Base-by-base conservation (phyloP, 1,284 basidiomycete species). In the Leucoagaricus sp. region DNA sequence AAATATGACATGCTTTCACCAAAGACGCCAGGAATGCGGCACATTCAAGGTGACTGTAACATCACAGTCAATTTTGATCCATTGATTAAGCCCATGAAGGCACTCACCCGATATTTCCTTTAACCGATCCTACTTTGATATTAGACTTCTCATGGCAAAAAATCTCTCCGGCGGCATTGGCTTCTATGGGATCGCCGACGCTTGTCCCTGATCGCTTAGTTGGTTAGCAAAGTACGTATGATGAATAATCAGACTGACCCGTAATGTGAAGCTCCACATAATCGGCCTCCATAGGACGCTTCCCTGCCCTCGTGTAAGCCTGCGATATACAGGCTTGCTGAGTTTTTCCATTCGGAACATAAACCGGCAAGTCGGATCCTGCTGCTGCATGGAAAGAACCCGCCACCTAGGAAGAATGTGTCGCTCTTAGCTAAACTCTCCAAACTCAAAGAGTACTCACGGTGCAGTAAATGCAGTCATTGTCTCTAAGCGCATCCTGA, bases 221-320 rank as follows among this genome's bases (percentile, higher is more conserved):
- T 19, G 33, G 12, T 42, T 31, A 31, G 28, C 56, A 31, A 53
- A 53, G 13, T 21, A 41, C 29, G 8, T 26, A 9, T 25, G 25
- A 8, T 46, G n/a, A 5, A 49, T 15, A 21, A 48, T 10, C 44
- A 25, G 44, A 49, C 29, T 48, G 55, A 69, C 78, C 81, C 15
- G 81, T 82, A 1, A 76, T 78, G 59, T 82, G 81, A 9, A 75
- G 47, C 63, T 83, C 81, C 0, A 81, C 63, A 60, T 69, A 83
- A 53, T 80, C 80, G 1, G 76, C 75, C 15, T 82, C 76, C 7
- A 52, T 48, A 2, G 71, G 68, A 5, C 46, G 41, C 9, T 71
- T 65, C 6, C 68, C 63, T 1, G 62, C 53, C 33, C 70, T 70
- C 17, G 58, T n/a, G 57, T 62, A 72, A 6, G 67, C 69, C 19